Conservation (phyloP, 2,329 filamentous ascomycete species). For the Coleophoma cylindrospora region DNA sequence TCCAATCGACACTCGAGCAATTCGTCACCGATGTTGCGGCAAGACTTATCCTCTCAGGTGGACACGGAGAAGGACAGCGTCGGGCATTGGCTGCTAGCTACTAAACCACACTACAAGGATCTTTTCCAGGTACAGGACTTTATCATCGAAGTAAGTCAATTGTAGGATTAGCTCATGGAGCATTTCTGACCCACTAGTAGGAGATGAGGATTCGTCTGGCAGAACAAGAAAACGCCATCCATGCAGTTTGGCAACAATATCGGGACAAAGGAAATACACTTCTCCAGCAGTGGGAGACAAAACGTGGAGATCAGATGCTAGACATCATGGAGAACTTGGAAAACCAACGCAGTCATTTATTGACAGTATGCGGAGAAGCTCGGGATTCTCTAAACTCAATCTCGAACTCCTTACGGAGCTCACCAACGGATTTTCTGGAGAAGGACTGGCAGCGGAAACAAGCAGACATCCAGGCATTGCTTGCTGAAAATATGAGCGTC, state of each 20-base stretch:
- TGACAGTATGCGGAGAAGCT: slow-evolving; percentile 13
- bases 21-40: too few species aligned
- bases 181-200: slow-evolving; percentile 6
- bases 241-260: slow-evolving; percentile 21
- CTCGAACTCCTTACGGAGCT: slow-evolving; percentile 10
- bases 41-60: too few species aligned
- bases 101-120: slow-evolving; percentile 23
- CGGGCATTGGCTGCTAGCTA: too few species aligned
- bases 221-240: slow-evolving; percentile 22
- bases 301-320: slow-evolving; percentile 8
- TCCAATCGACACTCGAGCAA: too few species aligned
- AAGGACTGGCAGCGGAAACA: slow-evolving; percentile 20
- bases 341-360: slow-evolving; percentile 7
- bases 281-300: slow-evolving; percentile 11
- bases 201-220: slow-evolving; percentile 22
- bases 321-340: slow-evolving; percentile 11
- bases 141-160: slow-evolving; percentile 24
- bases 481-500: neutral
- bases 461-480: slow-evolving; percentile 9
- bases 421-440: slow-evolving; percentile 9
- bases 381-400: slow-evolving; percentile 8
- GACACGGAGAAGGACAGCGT: too few species aligned
- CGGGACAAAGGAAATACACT: slow-evolving; percentile 20
- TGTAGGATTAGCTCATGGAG: too few species aligned
- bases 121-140: slow-evolving; percentile 17